These are phyloP conservation scores for Capillidium heterosporum DNA, from an alignment of 371 early-diverging fungal genomes.

Conservation along the genomic window DNA sequence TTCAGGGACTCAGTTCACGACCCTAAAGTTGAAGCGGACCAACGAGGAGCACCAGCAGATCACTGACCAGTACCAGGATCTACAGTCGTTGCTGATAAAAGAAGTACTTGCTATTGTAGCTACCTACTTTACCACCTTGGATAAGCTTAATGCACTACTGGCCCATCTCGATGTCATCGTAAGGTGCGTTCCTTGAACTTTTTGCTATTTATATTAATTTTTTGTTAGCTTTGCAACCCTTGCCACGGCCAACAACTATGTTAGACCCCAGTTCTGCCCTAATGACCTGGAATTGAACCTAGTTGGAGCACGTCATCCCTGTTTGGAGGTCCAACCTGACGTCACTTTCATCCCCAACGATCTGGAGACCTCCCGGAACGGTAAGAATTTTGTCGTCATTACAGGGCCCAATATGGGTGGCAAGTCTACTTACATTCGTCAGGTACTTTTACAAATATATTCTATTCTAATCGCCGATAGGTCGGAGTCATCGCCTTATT, in stretches of 20 bases:
- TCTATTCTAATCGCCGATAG: slow-evolving; percentile 11
- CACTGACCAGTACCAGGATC: slow-evolving; percentile 32
- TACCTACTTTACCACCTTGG: slow-evolving; percentile 64
- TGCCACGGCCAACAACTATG: slow-evolving; percentile 67
- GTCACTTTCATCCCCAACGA: slow-evolving; percentile 89
- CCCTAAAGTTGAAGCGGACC: slow-evolving; percentile 35
- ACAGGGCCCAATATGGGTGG: slow-evolving; percentile 96
- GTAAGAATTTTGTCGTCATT: slow-evolving; percentile 52
- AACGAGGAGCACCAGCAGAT: slow-evolving; percentile 28
- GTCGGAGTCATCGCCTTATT: slow-evolving; percentile 85
- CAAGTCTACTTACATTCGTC: slow-evolving; percentile 93
- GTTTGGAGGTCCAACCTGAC: slow-evolving; percentile 83
- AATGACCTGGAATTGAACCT: slow-evolving; percentile 39
- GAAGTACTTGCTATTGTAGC: slow-evolving; percentile 72
- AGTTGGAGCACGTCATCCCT: slow-evolving; percentile 71
- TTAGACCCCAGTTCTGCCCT: slow-evolving; percentile 47
- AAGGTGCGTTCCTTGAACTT: slow-evolving; percentile 16
- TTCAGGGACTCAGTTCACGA: slow-evolving; percentile 77
- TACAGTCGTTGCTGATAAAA: slow-evolving; percentile 56
- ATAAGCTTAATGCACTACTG: slow-evolving; percentile 46
- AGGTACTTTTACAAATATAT: slow-evolving; percentile 28
- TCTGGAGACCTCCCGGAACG: slow-evolving; percentile 47
- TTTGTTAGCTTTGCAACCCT: slow-evolving; percentile 64
- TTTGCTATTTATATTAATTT: neutral
- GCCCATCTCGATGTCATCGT: slow-evolving; percentile 77